phyloP scores from a whole-genome alignment of 805 yeast genomes.

The Pichia kluyveri region DNA sequence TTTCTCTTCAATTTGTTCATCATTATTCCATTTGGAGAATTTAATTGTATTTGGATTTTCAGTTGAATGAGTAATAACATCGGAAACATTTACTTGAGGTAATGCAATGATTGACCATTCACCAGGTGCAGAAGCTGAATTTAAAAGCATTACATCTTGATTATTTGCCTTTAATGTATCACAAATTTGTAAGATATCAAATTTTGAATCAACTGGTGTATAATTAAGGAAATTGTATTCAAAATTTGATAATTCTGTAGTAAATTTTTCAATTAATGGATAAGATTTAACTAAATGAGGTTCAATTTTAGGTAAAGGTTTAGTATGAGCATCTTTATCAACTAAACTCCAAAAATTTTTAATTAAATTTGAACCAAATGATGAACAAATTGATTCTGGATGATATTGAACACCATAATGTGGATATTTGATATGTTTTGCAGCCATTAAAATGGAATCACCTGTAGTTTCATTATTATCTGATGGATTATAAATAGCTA shows the following conservation, averaged over 20 bases:
- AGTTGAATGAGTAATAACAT: constrained; percentile 54
- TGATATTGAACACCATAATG: constrained; percentile 95
- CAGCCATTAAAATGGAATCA: constrained; percentile 66
- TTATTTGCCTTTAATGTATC: constrained; percentile 29
- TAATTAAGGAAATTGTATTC: constrained; percentile 8
- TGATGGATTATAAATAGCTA: constrained; percentile 48
- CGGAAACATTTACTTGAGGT: constrained; percentile 37
- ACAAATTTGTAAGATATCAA: constrained; percentile 32
- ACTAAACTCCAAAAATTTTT: constrained; percentile 47
- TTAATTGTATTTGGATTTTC: constrained; percentile 26
- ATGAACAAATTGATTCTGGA: constrained; percentile 89
- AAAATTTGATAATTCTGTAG: constrained; percentile 1
- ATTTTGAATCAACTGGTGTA: not conserved
- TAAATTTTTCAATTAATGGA: constrained; percentile 18
- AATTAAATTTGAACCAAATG: constrained; percentile 50
- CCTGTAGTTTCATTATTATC: constrained; percentile 14
- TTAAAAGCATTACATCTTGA: constrained; percentile 50
- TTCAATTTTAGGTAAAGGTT: constrained; percentile 5
- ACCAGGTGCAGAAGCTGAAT: constrained; percentile 81
- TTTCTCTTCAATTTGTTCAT: not conserved
- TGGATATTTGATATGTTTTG: constrained; percentile 48
- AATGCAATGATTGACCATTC: constrained; percentile 81
- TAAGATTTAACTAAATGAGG: constrained; percentile 15
- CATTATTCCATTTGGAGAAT: constrained; percentile 23
- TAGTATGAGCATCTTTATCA: not conserved